Evolutionary conservation across 352 stramenopile species (phyloP).

Genomic region (Pythium guiyangense): DNA sequence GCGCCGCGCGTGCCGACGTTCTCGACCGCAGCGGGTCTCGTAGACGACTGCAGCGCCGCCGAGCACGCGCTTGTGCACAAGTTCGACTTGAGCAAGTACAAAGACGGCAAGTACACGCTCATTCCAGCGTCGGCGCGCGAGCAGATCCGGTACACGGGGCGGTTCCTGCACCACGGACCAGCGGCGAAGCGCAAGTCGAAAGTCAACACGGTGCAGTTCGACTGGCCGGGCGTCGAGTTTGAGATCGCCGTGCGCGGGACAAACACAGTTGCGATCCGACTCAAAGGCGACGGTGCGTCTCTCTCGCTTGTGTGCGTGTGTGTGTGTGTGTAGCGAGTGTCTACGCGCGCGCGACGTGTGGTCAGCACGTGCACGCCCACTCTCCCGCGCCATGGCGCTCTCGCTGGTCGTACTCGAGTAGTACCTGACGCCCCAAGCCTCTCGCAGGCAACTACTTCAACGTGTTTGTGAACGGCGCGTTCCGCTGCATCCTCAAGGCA

Average conservation of each 20-base stretch:
- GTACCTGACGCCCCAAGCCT: neutral
- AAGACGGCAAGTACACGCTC: conserved; percentile 61
- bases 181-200: conserved; percentile 61
- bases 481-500: conserved; percentile 73
- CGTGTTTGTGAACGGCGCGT: conserved; percentile 72
- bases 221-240: conserved; percentile 73
- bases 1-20: conserved; percentile 15
- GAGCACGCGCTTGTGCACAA: conserved; percentile 56
- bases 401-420: neutral
- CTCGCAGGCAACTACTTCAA: conserved; percentile 85
- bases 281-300: conserved; percentile 76
- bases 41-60: conserved; percentile 24
- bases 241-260: conserved; percentile 57
- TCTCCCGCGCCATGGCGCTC: conserved; percentile 12
- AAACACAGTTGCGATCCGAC: conserved; percentile 59
- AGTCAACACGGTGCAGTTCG: conserved; percentile 85
- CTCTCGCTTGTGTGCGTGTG: too few species aligned
- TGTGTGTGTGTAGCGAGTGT: too few species aligned
- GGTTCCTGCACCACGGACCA: conserved; percentile 70
- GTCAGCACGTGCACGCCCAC: conserved; percentile 12
- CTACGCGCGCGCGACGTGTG: conserved; percentile 13
- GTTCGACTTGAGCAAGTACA: conserved; percentile 77
- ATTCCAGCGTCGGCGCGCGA: conserved; percentile 64
- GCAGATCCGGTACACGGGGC: conserved; percentile 69
- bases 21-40: conserved; percentile 26